Evolutionary conservation across 495 filamentous ascomycete species (phyloP).

Genomic region (Penicillium arizonense): DNA sequence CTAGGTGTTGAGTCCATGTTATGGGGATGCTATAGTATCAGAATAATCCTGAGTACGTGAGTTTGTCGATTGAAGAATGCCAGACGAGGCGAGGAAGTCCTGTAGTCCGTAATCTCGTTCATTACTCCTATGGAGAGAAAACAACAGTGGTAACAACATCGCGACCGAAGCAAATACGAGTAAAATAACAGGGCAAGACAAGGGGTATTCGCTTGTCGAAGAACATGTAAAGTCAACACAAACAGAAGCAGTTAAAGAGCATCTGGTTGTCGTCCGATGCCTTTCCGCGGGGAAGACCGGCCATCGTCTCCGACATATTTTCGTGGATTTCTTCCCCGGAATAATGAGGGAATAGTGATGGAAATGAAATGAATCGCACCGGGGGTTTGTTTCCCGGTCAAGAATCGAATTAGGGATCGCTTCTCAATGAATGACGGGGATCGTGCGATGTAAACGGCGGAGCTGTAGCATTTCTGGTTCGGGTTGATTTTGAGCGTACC

Average conservation of each 20-base stretch:
- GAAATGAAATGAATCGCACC: background rate
- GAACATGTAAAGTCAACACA: background rate
- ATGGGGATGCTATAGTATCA: too few relatives aligned
- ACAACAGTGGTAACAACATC: background rate
- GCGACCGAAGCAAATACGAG: background rate
- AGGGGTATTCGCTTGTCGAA: slow-evolving; percentile 27
- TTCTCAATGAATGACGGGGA: background rate
- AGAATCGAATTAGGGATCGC: background rate
- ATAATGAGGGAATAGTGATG: background rate
- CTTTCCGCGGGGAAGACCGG: slow-evolving; percentile 14
- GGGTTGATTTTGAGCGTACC: background rate
- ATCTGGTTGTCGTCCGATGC: background rate
- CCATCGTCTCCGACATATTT: background rate
- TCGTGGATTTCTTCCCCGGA: background rate
- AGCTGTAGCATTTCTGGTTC: background rate
- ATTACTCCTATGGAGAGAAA: too few relatives aligned
- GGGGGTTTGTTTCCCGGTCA: too few relatives aligned
- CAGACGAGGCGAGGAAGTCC: too few relatives aligned
- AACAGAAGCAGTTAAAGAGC: background rate
- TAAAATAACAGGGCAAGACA: slow-evolving; percentile 1
- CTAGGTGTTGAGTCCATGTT: too few relatives aligned
- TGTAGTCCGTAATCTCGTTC: too few relatives aligned
- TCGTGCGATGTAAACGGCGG: background rate
- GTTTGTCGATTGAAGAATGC: too few relatives aligned
- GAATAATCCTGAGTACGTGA: too few relatives aligned